Evolutionary conservation across 1,139 yeast species (phyloP).

Genomic region (Kurtzmaniella natalensis): DNA sequence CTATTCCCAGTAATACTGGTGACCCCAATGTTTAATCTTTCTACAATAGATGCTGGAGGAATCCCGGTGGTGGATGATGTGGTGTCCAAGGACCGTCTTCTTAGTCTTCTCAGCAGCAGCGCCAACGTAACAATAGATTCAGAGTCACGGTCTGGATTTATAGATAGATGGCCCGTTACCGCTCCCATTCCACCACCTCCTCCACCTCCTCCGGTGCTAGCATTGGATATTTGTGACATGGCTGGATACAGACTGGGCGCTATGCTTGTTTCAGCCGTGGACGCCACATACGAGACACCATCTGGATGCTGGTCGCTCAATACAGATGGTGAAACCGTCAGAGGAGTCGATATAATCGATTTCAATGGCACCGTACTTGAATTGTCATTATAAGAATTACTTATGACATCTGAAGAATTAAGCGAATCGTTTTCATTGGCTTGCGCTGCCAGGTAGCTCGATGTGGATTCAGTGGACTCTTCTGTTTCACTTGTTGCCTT

Average conservation of each 20-base stretch:
- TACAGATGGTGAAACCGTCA: slow-evolving; percentile 42
- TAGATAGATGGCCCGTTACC: not conserved
- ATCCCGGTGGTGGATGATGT: slow-evolving; percentile 59
- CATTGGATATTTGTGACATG: slow-evolving; percentile 4
- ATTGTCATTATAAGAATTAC: slow-evolving; percentile 23
- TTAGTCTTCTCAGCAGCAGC: slow-evolving; percentile 43
- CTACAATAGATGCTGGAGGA: slow-evolving; percentile 63
- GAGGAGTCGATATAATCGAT: slow-evolving; percentile 46
- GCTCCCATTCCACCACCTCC: not conserved
- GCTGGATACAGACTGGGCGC: slow-evolving; percentile 26
- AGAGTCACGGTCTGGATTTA: slow-evolving; percentile 36
- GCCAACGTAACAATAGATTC: slow-evolving; percentile 55
- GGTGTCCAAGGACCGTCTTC: slow-evolving; percentile 54
- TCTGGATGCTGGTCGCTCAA: slow-evolving; percentile 40
- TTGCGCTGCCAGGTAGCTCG: slow-evolving; percentile 3
- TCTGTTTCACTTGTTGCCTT: not conserved
- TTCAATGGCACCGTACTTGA: slow-evolving; percentile 51
- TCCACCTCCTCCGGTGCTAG: slow-evolving; percentile 2
- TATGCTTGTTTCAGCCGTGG: slow-evolving; percentile 53
- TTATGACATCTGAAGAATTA: slow-evolving; percentile 21
- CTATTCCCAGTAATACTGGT: slow-evolving; percentile 21
- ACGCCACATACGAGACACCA: slow-evolving; percentile 35
- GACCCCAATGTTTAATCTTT: slow-evolving; percentile 38
- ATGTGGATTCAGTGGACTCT: slow-evolving; percentile 10
- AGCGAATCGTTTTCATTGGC: slow-evolving; percentile 9